Evolutionary conservation across 352 stramenopile genomes (phyloP), one percentile per base, ranked within the genome.

Genomic region (Pythium grandisporangium): DNA sequence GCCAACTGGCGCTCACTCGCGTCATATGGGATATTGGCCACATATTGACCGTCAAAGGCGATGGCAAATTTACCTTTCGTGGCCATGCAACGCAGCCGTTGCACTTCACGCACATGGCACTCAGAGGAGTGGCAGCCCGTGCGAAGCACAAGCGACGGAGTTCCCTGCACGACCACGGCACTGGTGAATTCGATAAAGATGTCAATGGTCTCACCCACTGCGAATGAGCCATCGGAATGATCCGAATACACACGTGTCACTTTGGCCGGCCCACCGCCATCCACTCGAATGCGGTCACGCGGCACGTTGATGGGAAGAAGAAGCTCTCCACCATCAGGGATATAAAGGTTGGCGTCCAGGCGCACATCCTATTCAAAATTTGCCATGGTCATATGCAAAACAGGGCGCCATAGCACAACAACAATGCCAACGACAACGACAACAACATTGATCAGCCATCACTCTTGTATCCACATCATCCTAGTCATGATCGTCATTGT

Each of bases 111-210:
- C 0, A 65, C 45, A 27, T 79, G 62, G 37, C 77, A 91, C 5
- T 33, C 35, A 3, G 66, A 54, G 3, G 44, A 22, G 23, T 74
- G 63, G 23, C 74, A 91, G 0, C 77, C 77, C 5, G 77, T 86
- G 22, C 51, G 59, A 4, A 91, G 52, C 11, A 61, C 11, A 1
- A 91, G 30, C n/a, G 45, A 66, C 2, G 72, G 71, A 13, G 61
- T 32, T 19, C 70, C 66, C 2, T 63, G 42, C n/a, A 88, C 59
- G 36, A 86, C 59, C 13, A 91, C 63, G 6, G 67, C 44, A 45
- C 70, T 83, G 12, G 70, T 88, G 42, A 86, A 88, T 41, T 85
- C 58, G 12, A 91, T 58, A 37, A 84, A 66, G 16, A 91, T 48
- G 48, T 65, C 37, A 25, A 88, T 73, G 8, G 47, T 25, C 51